These are phyloP conservation scores for Aspergillus sclerotioniger DNA, from an alignment of 495 filamentous ascomycete genomes.

Conservation along the genomic window DNA sequence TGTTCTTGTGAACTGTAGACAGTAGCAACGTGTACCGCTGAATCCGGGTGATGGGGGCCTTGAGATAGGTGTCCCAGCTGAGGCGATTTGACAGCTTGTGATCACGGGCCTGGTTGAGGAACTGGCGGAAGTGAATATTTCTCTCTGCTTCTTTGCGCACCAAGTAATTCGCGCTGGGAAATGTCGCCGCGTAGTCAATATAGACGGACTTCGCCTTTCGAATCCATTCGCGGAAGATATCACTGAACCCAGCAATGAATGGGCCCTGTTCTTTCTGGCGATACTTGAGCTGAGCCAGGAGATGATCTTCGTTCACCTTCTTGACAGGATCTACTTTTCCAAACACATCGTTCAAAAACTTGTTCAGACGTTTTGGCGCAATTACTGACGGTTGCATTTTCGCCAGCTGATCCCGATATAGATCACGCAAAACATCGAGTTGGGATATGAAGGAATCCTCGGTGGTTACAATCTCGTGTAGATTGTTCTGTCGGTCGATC, in stretches of 20 bases:
- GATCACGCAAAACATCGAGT: conserved; percentile 73
- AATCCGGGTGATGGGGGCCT: conserved; percentile 86
- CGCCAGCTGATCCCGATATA: conserved; percentile 83
- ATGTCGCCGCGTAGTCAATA: conserved; percentile 87
- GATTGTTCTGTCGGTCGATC: conserved; percentile 85
- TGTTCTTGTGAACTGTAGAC: conserved; percentile 79
- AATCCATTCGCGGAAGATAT: conserved; percentile 99
- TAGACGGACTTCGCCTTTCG: conserved; percentile 86
- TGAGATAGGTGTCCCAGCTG: conserved; percentile 92
- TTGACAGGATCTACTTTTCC: conserved; percentile 87
- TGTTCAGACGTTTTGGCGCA: conserved; percentile 63
- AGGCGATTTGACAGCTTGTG: conserved; percentile 81
- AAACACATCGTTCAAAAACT: conserved; percentile 84
- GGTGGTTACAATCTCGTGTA: conserved; percentile 94
- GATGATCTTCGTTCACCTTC: conserved; percentile 86
- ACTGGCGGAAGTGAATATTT: conserved; percentile 83
- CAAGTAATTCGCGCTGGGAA: conserved; percentile 77
- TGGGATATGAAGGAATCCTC: conserved; percentile 90
- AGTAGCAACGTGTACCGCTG: conserved; percentile 88
- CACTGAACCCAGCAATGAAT: conserved; percentile 90
- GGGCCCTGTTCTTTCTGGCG: conserved; percentile 96
- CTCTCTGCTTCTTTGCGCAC: conserved; percentile 80
- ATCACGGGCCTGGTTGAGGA: conserved; percentile 73
- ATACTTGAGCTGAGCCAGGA: conserved; percentile 96
- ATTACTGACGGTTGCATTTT: conserved; percentile 79